phyloP scores from a whole-genome alignment of 2,329 filamentous ascomycete species.

The Aspergillus sp. region DNA sequence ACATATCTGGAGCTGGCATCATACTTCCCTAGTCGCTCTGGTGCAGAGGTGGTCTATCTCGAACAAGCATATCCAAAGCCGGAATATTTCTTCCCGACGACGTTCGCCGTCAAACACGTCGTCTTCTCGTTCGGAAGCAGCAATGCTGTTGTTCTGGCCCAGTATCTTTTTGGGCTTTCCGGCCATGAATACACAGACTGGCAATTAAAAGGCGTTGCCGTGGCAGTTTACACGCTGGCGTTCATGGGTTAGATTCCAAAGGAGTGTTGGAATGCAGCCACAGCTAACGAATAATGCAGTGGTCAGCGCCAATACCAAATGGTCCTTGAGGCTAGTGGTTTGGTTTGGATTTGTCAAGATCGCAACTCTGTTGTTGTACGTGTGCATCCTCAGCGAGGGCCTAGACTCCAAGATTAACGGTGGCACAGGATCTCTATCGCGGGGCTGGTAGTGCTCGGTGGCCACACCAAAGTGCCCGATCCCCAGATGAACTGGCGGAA shows the following conservation, averaged over 20 bases:
- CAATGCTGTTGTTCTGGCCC: slow-evolving; percentile 63
- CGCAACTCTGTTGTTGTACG: slow-evolving; percentile 60
- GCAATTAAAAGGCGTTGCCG: slow-evolving; percentile 66
- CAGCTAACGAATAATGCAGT: slow-evolving; percentile 27
- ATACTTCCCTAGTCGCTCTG: slow-evolving; percentile 67
- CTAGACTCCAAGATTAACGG: not conserved
- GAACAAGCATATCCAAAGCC: slow-evolving; percentile 67
- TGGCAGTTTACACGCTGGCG: slow-evolving; percentile 63
- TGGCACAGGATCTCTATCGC: slow-evolving; percentile 52
- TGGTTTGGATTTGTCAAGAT: slow-evolving; percentile 60
- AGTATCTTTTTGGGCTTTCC: slow-evolving; percentile 62
- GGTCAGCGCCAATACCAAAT: slow-evolving; percentile 56
- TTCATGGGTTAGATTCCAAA: slow-evolving; percentile 49
- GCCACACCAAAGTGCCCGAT: slow-evolving; percentile 51
- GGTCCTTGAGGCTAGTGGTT: slow-evolving; percentile 57
- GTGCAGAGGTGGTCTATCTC: slow-evolving; percentile 66
- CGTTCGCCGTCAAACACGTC: slow-evolving; percentile 64
- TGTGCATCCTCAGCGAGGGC: slow-evolving; percentile 3
- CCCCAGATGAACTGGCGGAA: slow-evolving; percentile 57
- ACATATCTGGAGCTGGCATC: slow-evolving; percentile 65
- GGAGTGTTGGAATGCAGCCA: not conserved
- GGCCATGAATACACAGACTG: slow-evolving; percentile 54
- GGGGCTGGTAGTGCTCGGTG: slow-evolving; percentile 63
- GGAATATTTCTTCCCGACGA: slow-evolving; percentile 62
- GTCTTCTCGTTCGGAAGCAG: slow-evolving; percentile 65